Conservation (phyloP, 768 basidiomycete genomes). For the Clitopilus passeckerianus region DNA sequence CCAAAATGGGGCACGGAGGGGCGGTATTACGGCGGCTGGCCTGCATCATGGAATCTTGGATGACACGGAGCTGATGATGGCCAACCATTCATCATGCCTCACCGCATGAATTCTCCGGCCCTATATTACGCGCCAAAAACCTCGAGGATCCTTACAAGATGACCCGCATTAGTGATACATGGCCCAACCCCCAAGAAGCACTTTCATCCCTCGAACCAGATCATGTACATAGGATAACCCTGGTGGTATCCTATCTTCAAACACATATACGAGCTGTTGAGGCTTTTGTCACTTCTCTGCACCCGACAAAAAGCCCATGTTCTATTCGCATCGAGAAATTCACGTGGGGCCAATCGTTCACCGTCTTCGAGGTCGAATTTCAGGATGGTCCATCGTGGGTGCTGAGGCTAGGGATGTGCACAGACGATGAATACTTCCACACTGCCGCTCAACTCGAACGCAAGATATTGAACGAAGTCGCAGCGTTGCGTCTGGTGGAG, state of each 20-base stretch:
- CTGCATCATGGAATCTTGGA: background rate
- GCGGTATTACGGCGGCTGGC: background rate
- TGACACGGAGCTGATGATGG: background rate
- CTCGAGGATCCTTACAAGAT: conserved; percentile 2
- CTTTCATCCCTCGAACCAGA: conserved; percentile 28
- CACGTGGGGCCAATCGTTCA: conserved; percentile 38
- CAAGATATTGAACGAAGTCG: conserved; percentile 38
- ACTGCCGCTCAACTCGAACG: conserved; percentile 37
- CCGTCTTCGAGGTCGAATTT: conserved; percentile 33
- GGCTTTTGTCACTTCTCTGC: conserved; percentile 27
- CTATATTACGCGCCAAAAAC: background rate
- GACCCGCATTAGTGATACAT: conserved; percentile 31
- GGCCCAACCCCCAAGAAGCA: conserved; percentile 31
- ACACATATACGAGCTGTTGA: conserved; percentile 25
- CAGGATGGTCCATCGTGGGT: conserved; percentile 28
- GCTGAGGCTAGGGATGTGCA: conserved; percentile 33
- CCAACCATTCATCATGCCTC: background rate
- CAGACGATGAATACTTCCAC: conserved; percentile 36
- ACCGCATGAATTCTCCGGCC: background rate
- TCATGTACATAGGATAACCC: conserved; percentile 26
- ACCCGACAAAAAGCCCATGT: conserved; percentile 24
- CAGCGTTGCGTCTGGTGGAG: conserved; percentile 34
- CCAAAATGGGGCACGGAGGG: background rate
- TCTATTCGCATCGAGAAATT: conserved; percentile 25
- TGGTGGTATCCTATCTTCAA: conserved; percentile 28